Percentiles rank a stretch among this genome's conserved stretches.
phyloP scores from a whole-genome alignment of 768 basidiomycete genomes.

The Boletus patriciae region DNA sequence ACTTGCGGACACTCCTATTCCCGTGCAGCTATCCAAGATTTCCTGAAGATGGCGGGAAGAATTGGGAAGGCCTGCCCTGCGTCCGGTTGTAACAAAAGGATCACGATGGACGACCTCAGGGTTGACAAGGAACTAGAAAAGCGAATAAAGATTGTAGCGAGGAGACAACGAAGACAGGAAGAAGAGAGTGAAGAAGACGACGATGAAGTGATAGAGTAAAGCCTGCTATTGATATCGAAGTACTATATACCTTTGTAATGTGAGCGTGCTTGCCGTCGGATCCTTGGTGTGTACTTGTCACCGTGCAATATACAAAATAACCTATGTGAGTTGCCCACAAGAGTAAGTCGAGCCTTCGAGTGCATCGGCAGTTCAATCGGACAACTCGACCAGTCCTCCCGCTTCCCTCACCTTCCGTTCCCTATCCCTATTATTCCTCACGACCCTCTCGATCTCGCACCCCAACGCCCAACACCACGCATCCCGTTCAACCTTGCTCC shows the following conservation, averaged over 20 bases:
- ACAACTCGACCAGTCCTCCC: conserved; percentile 51
- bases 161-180: conserved; percentile 47
- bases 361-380: conserved; percentile 6
- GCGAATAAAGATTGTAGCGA: conserved; percentile 57
- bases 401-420: conserved; percentile 66
- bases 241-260: conserved; percentile 14
- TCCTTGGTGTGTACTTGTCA: neutral
- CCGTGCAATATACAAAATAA: neutral
- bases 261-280: neutral
- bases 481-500: conserved; percentile 87
- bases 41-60: conserved; percentile 43
- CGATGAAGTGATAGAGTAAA: conserved; percentile 58
- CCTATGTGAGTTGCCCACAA: neutral
- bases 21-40: conserved; percentile 61
- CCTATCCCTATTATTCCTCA: conserved; percentile 57
- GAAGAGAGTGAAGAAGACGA: conserved; percentile 36
- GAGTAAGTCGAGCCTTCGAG: neutral
- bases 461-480: conserved; percentile 95
- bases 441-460: conserved; percentile 82
- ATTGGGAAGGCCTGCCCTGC: conserved; percentile 59
- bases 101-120: conserved; percentile 52
- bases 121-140: conserved; percentile 59
- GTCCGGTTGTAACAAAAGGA: conserved; percentile 64
- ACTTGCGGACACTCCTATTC: conserved; percentile 86
- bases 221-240: neutral